Evolutionary conservation across 169 alveolate genomes (phyloP).

Genomic region (Cryptosporidium ubiquitum): DNA sequence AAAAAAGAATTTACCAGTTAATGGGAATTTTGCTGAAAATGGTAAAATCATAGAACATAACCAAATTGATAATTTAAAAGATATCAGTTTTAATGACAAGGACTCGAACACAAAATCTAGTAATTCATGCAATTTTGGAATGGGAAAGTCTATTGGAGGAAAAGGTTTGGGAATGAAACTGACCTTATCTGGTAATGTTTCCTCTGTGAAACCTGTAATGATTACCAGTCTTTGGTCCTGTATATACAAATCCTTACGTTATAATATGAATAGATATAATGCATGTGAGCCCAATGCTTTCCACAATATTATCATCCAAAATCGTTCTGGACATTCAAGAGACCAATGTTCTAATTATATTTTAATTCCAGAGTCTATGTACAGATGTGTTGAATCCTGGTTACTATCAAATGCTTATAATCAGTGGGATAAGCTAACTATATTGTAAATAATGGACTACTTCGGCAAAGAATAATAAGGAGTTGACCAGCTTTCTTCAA

Average conservation of each 20-base stretch:
- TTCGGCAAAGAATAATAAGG: constrained; percentile 29
- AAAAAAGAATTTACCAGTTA: too few relatives aligned
- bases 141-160: constrained; percentile 59
- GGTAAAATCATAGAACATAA: neutral
- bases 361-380: constrained; percentile 57
- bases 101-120: neutral
- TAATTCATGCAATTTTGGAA: neutral
- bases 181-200: neutral
- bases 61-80: neutral
- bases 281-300: constrained; percentile 40
- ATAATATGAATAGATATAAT: constrained; percentile 40
- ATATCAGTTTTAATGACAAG: neutral
- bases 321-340: neutral
- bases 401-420: constrained; percentile 70
- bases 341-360: constrained; percentile 40
- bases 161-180: constrained; percentile 3
- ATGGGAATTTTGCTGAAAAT: neutral
- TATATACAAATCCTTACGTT: constrained; percentile 44
- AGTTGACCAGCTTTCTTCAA: constrained; percentile 80
- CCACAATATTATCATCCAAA: constrained; percentile 7
- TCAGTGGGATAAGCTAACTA: constrained; percentile 55
- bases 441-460: neutral
- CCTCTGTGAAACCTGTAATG: constrained; percentile 66
- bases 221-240: constrained; percentile 67
- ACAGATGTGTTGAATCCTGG: constrained; percentile 66